phyloP scores from a whole-genome alignment of 257 asterid species.

The Knoxia roxburghii region DNA sequence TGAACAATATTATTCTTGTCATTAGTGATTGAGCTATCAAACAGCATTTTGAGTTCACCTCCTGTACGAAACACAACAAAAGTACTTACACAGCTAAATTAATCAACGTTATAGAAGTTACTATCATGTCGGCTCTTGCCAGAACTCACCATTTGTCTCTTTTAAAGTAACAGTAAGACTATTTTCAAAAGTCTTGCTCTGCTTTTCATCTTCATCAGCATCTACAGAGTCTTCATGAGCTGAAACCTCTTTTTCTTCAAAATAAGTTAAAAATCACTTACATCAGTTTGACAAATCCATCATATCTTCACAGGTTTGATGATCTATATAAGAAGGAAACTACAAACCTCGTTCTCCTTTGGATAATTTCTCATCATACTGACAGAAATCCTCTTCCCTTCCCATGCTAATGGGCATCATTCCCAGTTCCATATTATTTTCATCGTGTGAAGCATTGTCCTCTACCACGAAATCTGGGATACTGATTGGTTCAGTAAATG shows the following conservation, averaged over 20 bases:
- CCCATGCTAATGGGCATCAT: not conserved
- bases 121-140: too few relatives aligned
- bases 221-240: not conserved
- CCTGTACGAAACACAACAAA: constrained; percentile 23
- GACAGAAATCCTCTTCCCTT: not conserved
- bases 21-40: constrained; percentile 20
- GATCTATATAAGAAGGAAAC: not conserved
- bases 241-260: not conserved
- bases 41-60: constrained; percentile 27
- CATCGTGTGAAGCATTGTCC: not conserved
- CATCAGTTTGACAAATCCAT: not conserved
- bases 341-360: not conserved
- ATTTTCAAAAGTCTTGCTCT: not conserved
- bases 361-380: not conserved
- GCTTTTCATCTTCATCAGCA: not conserved
- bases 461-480: constrained; percentile 15
- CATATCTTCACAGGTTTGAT: not conserved
- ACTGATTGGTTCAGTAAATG: constrained; percentile 18
- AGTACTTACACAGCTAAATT: too few relatives aligned
- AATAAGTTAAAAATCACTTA: not conserved
- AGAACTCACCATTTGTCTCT: not conserved
- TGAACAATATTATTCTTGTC: not conserved
- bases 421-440: not conserved
- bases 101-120: not conserved
- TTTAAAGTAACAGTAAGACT: not conserved